These are phyloP conservation scores for Lentinus brumalis DNA, from an alignment of 768 basidiomycete species.

Conservation along the genomic window DNA sequence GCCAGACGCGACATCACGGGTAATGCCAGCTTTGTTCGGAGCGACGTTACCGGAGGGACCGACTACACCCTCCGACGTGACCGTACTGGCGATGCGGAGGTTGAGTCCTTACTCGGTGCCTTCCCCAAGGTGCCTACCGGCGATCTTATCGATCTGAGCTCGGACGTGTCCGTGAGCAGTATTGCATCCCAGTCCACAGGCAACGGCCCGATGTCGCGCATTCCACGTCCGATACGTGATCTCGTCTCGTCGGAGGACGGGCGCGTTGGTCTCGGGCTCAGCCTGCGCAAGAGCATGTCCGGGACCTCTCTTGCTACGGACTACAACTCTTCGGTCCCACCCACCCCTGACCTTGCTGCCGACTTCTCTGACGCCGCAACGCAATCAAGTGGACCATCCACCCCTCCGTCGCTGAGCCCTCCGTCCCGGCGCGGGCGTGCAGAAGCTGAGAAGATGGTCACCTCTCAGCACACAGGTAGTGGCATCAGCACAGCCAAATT, in stretches of 20 bases:
- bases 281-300: constrained; percentile 14
- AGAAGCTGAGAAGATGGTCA: constrained; percentile 9
- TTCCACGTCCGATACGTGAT: constrained; percentile 13
- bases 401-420: constrained; percentile 46
- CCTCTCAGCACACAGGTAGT: constrained; percentile 1
- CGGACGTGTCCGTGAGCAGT: constrained; percentile 10
- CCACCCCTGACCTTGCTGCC: constrained; percentile 60
- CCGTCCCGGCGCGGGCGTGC: constrained; percentile 21
- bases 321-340: constrained; percentile 38
- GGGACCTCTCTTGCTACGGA: constrained; percentile 13
- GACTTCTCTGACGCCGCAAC: constrained; percentile 63
- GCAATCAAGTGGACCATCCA: constrained; percentile 54
- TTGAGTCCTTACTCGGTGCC: constrained; percentile 24
- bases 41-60: constrained; percentile 9
- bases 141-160: constrained; percentile 28
- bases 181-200: constrained; percentile 10
- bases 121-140: constrained; percentile 14
- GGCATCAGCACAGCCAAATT: constrained; percentile 8
- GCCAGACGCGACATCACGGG: constrained; percentile 11
- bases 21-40: constrained; percentile 1
- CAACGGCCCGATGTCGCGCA: constrained; percentile 22
- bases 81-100: constrained; percentile 28
- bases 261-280: constrained; percentile 12
- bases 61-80: constrained; percentile 21
- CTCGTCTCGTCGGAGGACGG: neutral